Evolutionary conservation across 2,329 filamentous ascomycete species (phyloP).

Genomic region (Malbranchea zuffiana): DNA sequence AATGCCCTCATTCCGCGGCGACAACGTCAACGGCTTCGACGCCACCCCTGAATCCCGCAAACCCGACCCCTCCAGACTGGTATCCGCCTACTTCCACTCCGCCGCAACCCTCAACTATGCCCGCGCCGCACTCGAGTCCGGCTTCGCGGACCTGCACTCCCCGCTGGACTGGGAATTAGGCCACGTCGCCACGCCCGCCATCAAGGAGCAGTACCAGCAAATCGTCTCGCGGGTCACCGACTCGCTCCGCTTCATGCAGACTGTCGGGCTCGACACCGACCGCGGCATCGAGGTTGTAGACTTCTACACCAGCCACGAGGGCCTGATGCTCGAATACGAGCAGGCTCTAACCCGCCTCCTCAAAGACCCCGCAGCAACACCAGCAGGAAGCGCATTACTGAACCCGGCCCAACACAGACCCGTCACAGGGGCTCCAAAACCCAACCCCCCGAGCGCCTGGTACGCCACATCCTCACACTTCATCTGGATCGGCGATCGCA

Average conservation of each 20-base stretch:
- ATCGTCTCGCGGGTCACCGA: slow-evolving; percentile 83
- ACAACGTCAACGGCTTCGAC: slow-evolving; percentile 83
- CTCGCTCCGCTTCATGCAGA: slow-evolving; percentile 86
- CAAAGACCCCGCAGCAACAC: slow-evolving; percentile 26
- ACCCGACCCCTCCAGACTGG: slow-evolving; percentile 72
- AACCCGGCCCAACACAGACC: slow-evolving; percentile 11
- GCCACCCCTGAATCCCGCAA: slow-evolving; percentile 55
- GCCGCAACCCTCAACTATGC: slow-evolving; percentile 92
- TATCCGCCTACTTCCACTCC: slow-evolving; percentile 91
- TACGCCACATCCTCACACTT: slow-evolving; percentile 96
- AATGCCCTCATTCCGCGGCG: slow-evolving; percentile 83
- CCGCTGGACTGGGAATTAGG: slow-evolving; percentile 92
- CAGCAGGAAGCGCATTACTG: slow-evolving; percentile 19
- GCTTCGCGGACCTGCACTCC: slow-evolving; percentile 85
- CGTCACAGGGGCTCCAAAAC: slow-evolving; percentile 20
- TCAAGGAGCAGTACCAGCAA: slow-evolving; percentile 74
- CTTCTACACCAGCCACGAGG: slow-evolving; percentile 91
- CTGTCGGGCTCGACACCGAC: slow-evolving; percentile 78
- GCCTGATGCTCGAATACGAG: slow-evolving; percentile 87
- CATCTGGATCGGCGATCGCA: slow-evolving; percentile 96
- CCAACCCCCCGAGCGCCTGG: slow-evolving; percentile 49
- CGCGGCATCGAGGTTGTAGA: slow-evolving; percentile 83
- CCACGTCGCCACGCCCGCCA: slow-evolving; percentile 70
- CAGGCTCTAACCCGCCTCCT: slow-evolving; percentile 70
- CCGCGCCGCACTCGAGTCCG: slow-evolving; percentile 68